A percentile compares a stretch with the other conserved stretches of the same genome.
These are phyloP conservation scores for Yamadazyma friedrichii DNA, from an alignment of 1,139 yeast genomes.

Conservation along the genomic window DNA sequence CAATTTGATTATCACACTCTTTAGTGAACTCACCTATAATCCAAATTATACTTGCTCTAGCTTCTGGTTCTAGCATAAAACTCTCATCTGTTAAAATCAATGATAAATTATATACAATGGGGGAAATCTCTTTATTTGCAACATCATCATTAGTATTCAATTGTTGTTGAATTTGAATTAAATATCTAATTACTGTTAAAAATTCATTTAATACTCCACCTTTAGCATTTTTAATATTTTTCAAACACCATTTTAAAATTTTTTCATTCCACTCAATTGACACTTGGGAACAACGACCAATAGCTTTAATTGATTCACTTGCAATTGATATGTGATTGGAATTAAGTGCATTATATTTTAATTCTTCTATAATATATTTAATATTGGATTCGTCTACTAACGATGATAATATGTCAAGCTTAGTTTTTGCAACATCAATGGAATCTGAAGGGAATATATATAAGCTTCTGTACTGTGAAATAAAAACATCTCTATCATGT, in stretches of 20 bases:
- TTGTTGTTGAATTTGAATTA: conserved; percentile 58
- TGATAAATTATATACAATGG: conserved; percentile 40
- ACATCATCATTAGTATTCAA: conserved; percentile 8
- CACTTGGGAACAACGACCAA: conserved; percentile 51
- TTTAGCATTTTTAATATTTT: conserved; percentile 27
- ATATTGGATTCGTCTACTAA: conserved; percentile 55
- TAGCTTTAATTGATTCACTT: conserved; percentile 56
- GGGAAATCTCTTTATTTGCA: conserved; percentile 29
- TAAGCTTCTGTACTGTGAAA: conserved; percentile 50
- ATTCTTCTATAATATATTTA: conserved; percentile 56
- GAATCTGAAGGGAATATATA: conserved; percentile 61
- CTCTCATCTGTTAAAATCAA: conserved; percentile 24
- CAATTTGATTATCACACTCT: conserved; percentile 43
- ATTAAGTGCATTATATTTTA: conserved; percentile 61
- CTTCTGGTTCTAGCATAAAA: conserved; percentile 41
- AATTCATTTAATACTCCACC: conserved; percentile 53
- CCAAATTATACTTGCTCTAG: conserved; percentile 88
- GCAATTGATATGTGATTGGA: conserved; percentile 35
- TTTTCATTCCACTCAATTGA: conserved; percentile 34
- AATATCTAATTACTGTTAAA: conserved; percentile 64
- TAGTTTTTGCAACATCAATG: conserved; percentile 44
- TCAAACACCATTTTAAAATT: conserved; percentile 44
- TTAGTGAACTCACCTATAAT: conserved; percentile 77
- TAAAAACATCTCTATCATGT: conserved; percentile 45
- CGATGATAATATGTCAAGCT: conserved; percentile 63